phyloP scores from a whole-genome alignment of 768 basidiomycete genomes.

The Hortiboletus flavorubellus region DNA sequence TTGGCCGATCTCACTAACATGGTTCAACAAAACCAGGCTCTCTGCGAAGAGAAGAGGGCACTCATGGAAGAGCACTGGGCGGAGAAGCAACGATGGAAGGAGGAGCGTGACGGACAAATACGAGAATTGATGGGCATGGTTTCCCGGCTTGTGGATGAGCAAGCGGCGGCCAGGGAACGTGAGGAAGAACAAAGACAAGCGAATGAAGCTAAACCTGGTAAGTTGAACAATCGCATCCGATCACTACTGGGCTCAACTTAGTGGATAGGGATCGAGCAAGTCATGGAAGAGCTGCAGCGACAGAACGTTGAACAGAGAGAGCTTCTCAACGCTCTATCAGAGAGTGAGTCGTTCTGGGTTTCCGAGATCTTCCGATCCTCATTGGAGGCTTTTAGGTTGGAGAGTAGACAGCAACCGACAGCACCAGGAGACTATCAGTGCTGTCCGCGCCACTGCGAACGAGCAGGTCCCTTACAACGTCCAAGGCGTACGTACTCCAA shows the following conservation, averaged over 20 bases:
- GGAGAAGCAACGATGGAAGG: constrained; percentile 56
- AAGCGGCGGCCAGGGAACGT: constrained; percentile 47
- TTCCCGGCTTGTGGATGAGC: constrained; percentile 52
- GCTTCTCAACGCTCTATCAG: constrained; percentile 50
- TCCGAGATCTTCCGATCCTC: constrained; percentile 3
- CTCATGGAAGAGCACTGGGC: constrained; percentile 59
- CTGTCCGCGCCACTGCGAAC: constrained; percentile 66
- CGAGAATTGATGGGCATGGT: constrained; percentile 62
- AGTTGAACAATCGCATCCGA: constrained; percentile 17
- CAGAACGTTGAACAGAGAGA: constrained; percentile 62
- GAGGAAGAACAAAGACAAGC: constrained; percentile 52
- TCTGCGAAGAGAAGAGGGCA: constrained; percentile 56
- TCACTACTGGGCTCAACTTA: constrained; percentile 5
- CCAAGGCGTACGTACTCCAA: constrained; percentile 56
- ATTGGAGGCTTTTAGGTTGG: constrained; percentile 47
- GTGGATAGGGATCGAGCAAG: constrained; percentile 50
- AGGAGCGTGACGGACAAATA: constrained; percentile 55
- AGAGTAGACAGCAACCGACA: constrained; percentile 61
- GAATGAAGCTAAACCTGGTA: constrained; percentile 56
- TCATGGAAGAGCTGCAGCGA: constrained; percentile 54
- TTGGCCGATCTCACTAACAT: constrained; percentile 70
- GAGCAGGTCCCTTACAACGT: constrained; percentile 84
- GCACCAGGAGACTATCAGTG: constrained; percentile 63
- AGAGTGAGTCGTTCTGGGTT: constrained; percentile 41
- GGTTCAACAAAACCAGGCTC: constrained; percentile 63